Evolutionary conservation across 2,329 filamentous ascomycete genomes (phyloP).

Genomic region (Daldinia eschscholtzii): DNA sequence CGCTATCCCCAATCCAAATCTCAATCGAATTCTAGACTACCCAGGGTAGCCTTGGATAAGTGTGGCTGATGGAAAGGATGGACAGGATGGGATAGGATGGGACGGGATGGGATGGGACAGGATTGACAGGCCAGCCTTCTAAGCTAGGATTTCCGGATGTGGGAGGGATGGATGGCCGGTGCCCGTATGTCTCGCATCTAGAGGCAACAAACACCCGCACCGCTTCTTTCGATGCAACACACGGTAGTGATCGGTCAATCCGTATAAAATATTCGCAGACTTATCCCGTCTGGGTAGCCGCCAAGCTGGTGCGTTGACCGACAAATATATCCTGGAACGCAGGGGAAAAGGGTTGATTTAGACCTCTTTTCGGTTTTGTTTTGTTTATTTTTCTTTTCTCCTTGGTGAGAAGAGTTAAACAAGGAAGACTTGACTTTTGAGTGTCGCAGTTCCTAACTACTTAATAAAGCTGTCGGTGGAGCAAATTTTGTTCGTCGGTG

Average conservation of each 20-base stretch:
- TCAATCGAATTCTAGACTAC: conserved; percentile 35
- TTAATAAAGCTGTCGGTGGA: conserved; percentile 43
- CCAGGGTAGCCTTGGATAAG: conserved; percentile 25
- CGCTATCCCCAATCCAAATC: conserved; percentile 34
- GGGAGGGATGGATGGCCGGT: conserved; percentile 39
- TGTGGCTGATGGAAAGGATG: conserved; percentile 35
- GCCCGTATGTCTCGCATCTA: conserved; percentile 43
- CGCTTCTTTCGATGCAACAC: conserved; percentile 40
- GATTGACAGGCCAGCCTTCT: conserved; percentile 25
- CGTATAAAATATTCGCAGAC: conserved; percentile 26
- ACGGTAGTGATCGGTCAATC: conserved; percentile 37
- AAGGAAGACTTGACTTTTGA: conserved; percentile 19
- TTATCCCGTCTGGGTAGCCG: conserved; percentile 16
- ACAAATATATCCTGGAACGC: conserved; percentile 23
- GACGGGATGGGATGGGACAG: conserved; percentile 7
- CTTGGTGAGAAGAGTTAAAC: conserved; percentile 27
- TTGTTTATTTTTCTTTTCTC: background rate
- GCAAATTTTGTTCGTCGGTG: conserved; percentile 40
- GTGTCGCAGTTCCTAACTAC: conserved; percentile 36
- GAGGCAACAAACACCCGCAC: conserved; percentile 40
- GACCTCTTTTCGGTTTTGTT: background rate
- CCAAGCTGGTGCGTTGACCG: conserved; percentile 31
- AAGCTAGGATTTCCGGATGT: conserved; percentile 35
- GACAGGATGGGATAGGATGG: background rate
- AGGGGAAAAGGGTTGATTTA: background rate